Base-by-base conservation (phyloP, 2,329 filamentous ascomycete genomes). In the Neospermospora avenae region DNA sequence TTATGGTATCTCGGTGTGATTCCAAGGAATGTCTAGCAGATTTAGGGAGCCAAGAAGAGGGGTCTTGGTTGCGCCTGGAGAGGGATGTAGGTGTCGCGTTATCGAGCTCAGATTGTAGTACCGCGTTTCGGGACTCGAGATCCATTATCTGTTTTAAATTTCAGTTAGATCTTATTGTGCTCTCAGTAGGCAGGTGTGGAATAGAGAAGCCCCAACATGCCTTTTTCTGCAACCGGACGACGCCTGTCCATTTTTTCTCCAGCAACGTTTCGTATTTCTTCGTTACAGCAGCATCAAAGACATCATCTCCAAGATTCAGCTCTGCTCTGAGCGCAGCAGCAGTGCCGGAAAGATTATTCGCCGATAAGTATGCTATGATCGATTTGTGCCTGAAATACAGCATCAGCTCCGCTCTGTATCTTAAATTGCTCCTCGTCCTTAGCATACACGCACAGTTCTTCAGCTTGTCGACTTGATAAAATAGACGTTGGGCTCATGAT, bases 201-300 rank as follows among this genome's bases (percentile, higher is more conserved):
- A 31, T 31, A 31, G 11, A 31, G 6, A 10, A 31, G 2, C 5
- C 28, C 11, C 6, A 31, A 10, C 28, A 31, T 31, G 18, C 91
- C 89, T 96, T 97, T 77, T 96, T 96, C 77, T 98, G 93, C 74
- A 98, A 76, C 63, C 93, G 84, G 70, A 97, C 92, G 25, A 97
- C 89, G 70, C 91, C 95, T 18, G 93, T 98, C 93, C 93, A 98
- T 80, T 98, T 98, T 84, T 96, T 97, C 81, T 97, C 93, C 67
- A 98, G 77, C 37, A 98, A 77, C 1, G 90, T 90, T 76, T 96
- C 92, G 77, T 97, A 98, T 77, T 96, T 96, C 79, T 96, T 96
- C 54, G 88, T 83, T 22, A 91, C 96, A 18, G 84, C 82, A 63
- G 89, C 81, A 72, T 96, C 91, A 69, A 96, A 93, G 49, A 77